These are phyloP conservation scores for Suillus luteus DNA, from an alignment of 768 basidiomycete genomes.

Conservation along the genomic window DNA sequence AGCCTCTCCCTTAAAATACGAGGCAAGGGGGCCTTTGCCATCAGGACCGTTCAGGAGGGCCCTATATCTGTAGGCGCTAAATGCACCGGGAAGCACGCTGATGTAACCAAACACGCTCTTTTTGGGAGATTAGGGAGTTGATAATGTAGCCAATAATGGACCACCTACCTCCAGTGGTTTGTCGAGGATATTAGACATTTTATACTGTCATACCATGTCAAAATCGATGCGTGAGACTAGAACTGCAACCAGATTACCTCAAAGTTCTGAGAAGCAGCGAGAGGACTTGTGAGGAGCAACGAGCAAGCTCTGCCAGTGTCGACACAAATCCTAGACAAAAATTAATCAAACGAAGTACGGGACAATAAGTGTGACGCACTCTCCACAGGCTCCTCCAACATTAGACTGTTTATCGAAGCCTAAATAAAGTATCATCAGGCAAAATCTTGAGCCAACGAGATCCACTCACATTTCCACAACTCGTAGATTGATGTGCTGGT, in stretches of 20 bases:
- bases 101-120: constrained; percentile 86
- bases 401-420: constrained; percentile 79
- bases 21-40: constrained; percentile 87
- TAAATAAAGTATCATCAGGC: constrained; percentile 18
- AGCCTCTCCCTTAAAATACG: constrained; percentile 91
- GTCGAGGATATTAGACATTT: constrained; percentile 95
- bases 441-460: not conserved
- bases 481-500: constrained; percentile 94
- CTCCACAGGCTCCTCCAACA: constrained; percentile 96
- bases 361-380: constrained; percentile 46
- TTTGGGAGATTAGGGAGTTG: not conserved
- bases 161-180: constrained; percentile 81
- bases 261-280: constrained; percentile 95
- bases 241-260: constrained; percentile 48
- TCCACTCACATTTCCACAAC: constrained; percentile 80
- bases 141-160: constrained; percentile 19
- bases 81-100: constrained; percentile 88
- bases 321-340: constrained; percentile 65
- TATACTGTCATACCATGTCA: constrained; percentile 54
- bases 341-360: constrained; percentile 8
- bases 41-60: constrained; percentile 85
- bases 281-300: constrained; percentile 69
- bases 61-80: constrained; percentile 89
- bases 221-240: constrained; percentile 3
- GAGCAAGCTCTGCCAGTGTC: constrained; percentile 76